Conservation (phyloP, 176 grass and related monocot genomes). For the Lolium rigidum region DNA sequence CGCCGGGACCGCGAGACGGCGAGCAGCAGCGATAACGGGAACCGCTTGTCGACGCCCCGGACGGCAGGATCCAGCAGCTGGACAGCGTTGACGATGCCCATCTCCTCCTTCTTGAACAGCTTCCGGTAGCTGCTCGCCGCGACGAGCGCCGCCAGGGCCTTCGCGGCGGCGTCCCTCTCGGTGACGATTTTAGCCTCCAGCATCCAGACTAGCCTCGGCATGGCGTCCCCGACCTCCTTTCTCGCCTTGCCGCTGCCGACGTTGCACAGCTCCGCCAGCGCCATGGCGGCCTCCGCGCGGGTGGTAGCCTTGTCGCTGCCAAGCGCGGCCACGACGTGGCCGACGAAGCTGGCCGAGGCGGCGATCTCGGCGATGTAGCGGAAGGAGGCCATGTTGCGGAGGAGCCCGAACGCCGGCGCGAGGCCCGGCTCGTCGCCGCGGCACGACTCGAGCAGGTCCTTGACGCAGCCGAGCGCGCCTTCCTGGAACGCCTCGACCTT, state of each 20-base stretch:
- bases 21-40: background rate
- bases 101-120: conserved; percentile 74
- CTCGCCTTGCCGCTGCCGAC: conserved; percentile 34
- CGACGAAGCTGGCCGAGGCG: conserved; percentile 44
- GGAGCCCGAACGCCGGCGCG: conserved; percentile 65
- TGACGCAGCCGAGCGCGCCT: conserved; percentile 71
- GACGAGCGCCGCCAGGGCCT: conserved; percentile 63
- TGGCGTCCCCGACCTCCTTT: conserved; percentile 51
- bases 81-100: conserved; percentile 67
- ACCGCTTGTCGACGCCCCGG: conserved; percentile 13
- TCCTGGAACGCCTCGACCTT: conserved; percentile 82
- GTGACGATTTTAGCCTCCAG: conserved; percentile 55
- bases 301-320: conserved; percentile 40
- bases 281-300: conserved; percentile 56
- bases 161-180: conserved; percentile 64
- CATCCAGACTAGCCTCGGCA: conserved; percentile 70
- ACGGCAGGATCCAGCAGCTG: conserved; percentile 18
- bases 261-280: conserved; percentile 57
- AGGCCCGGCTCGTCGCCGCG: conserved; percentile 52
- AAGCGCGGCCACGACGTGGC: conserved; percentile 50
- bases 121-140: conserved; percentile 48
- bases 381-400: conserved; percentile 76
- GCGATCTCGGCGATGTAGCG: conserved; percentile 81
- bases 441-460: conserved; percentile 62
- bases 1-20: conserved; percentile 38